Conservation (phyloP, 1,284 basidiomycete genomes). For the Naganishia albida region DNA sequence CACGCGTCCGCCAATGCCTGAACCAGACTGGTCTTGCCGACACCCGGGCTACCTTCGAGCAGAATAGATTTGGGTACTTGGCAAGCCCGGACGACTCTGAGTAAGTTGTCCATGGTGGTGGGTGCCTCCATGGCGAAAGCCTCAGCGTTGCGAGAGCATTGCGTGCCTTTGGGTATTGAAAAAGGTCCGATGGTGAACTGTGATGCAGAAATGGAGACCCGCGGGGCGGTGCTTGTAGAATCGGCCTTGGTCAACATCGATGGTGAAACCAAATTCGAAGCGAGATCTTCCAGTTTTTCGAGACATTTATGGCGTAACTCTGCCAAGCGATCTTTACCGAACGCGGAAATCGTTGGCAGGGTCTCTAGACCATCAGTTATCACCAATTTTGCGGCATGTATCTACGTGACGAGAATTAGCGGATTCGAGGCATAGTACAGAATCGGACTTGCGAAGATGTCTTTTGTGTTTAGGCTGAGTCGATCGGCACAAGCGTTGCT, state of each 20-base stretch:
- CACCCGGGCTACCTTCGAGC: conserved; percentile 95
- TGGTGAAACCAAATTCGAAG: conserved; percentile 32
- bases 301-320: conserved; percentile 47
- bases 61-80: conserved; percentile 90
- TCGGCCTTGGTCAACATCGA: neutral
- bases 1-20: conserved; percentile 80
- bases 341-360: conserved; percentile 63
- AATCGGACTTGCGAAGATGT: conserved; percentile 70
- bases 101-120: conserved; percentile 83
- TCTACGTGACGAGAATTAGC: conserved; percentile 57
- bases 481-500: conserved; percentile 65
- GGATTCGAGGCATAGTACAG: conserved; percentile 9
- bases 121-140: conserved; percentile 82
- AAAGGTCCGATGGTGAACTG: conserved; percentile 74
- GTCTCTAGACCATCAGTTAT: conserved; percentile 80
- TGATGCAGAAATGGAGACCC: conserved; percentile 37
- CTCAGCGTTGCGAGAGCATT: conserved; percentile 39
- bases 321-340: conserved; percentile 44
- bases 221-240: conserved; percentile 16
- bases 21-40: conserved; percentile 97
- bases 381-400: conserved; percentile 84
- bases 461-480: conserved; percentile 54
- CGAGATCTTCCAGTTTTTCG: conserved; percentile 39
- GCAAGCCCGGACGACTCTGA: conserved; percentile 85
- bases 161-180: conserved; percentile 65